A percentile compares a stretch with the other conserved stretches of the same genome.
Evolutionary conservation across 2,329 filamentous ascomycete species (phyloP).

Genomic region (Ceratocystis cacaofunesta): DNA sequence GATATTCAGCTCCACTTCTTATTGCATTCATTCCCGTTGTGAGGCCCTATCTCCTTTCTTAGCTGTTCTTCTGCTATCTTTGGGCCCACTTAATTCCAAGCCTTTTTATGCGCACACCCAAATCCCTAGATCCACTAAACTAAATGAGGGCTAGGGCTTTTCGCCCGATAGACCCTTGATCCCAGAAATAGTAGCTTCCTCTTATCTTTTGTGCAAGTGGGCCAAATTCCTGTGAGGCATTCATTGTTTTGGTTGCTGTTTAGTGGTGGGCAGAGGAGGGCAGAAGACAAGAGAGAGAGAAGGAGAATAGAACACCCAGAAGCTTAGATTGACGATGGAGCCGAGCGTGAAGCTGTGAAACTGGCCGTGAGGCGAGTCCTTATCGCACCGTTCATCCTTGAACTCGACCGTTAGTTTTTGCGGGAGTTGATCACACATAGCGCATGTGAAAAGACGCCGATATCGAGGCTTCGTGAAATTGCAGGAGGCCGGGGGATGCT

Average conservation of each 20-base stretch:
- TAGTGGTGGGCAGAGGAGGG: background rate
- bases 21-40: background rate
- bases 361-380: background rate
- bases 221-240: background rate
- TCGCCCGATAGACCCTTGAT: background rate
- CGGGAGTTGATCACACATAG: background rate
- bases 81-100: background rate
- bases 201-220: background rate
- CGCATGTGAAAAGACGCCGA: background rate
- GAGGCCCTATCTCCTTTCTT: background rate
- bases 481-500: background rate
- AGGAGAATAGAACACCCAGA: too few species aligned
- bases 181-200: slow-evolving; percentile 4
- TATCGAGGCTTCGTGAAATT: background rate
- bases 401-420: slow-evolving; percentile 1
- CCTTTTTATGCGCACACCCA: background rate
- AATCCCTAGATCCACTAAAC: background rate
- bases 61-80: background rate
- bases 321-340: background rate
- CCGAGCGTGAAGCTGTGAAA: background rate
- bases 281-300: too few species aligned
- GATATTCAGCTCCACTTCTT: background rate
- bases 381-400: slow-evolving; percentile 2
- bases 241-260: background rate
- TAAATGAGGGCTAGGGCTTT: background rate